Base-by-base conservation (phyloP, 2,329 filamentous ascomycete species). In the Calycina herbarum region DNA sequence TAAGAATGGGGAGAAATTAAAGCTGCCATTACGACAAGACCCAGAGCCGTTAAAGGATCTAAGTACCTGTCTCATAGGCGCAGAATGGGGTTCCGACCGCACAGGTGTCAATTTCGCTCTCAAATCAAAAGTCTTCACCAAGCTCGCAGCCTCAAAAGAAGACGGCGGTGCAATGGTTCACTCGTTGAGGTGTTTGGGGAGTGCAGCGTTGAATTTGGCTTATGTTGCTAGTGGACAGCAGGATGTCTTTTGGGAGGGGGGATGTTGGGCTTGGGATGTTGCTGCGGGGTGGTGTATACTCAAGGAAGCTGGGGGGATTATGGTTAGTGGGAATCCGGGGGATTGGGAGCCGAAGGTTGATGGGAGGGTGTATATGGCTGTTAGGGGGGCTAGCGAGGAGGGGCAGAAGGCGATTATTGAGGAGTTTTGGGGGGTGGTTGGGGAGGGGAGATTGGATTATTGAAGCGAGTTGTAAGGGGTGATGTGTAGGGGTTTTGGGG, bases 221-320 rank as follows among this genome's bases (percentile, higher is more conserved):
- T 84, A 83, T 48, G 88, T 92, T 3, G 91, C 91, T 2, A 85
- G 86, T 10, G 91, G 91, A 0, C 83, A 87, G 76, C 71, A 92
- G 31, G 91, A 94, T 75, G 73, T 86, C 27, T 94, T 92, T 76
- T 94, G 91, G 91, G 91, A 94, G 78, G 90, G 89, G 45, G 91
- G 92, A 0, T 93, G 90, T 77, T 94, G 90, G 85, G 90, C 91
- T 1, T 94, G 91, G 91, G 91, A 94, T 76, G 91, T 94, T 2
- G 92, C 89, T 74, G 92, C 92, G 5, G 91, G 88, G 0, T 94
- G 91, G 91, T 87, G 89, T 65, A 89, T 94, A 67, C 79, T 94
- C 31, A 79, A 80, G 35, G 91, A 94, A 80, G 89, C 91, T 0
- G 92, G 91, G 0, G 91, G 91, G 0, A 80, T 86, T 61, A 86